Evolutionary conservation across 2,329 filamentous ascomycete species (phyloP).

Genomic region (Sporothrix schenckii): DNA sequence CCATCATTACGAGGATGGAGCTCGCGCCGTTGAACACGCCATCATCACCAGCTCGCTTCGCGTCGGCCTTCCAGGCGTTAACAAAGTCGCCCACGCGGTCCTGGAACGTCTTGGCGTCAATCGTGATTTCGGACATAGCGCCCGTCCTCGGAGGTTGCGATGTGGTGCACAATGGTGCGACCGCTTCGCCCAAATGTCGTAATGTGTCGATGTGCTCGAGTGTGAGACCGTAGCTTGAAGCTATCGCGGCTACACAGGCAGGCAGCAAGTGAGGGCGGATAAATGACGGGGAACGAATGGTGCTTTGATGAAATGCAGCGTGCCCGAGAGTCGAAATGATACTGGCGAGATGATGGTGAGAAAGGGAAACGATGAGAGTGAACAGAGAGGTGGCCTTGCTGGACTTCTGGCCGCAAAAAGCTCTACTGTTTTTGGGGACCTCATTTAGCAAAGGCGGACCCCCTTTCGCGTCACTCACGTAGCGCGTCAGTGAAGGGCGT

Average conservation of each 20-base stretch:
- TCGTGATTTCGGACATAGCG: slow-evolving; percentile 80
- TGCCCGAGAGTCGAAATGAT: slow-evolving; percentile 4
- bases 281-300: neutral
- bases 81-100: slow-evolving; percentile 86
- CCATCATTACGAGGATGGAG: slow-evolving; percentile 88
- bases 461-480: slow-evolving; percentile 37
- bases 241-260: slow-evolving; percentile 6
- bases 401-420: slow-evolving; percentile 27
- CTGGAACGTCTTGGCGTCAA: slow-evolving; percentile 92
- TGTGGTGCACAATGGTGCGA: neutral
- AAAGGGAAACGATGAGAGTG: slow-evolving; percentile 11
- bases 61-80: slow-evolving; percentile 90
- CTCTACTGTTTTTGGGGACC: slow-evolving; percentile 20
- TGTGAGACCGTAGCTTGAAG: neutral
- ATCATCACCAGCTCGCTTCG: slow-evolving; percentile 82
- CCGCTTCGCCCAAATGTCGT: neutral
- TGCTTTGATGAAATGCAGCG: neutral
- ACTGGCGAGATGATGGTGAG: slow-evolving; percentile 3
- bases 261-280: slow-evolving; percentile 4
- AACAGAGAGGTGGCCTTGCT: slow-evolving; percentile 1
- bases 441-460: slow-evolving; percentile 26
- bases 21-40: slow-evolving; percentile 81
- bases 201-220: neutral
- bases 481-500: slow-evolving; percentile 32
- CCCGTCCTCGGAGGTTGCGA: slow-evolving; percentile 37